phyloP scores from a whole-genome alignment of 1,139 yeast species.

The Candida pseudoviswanathii region DNA sequence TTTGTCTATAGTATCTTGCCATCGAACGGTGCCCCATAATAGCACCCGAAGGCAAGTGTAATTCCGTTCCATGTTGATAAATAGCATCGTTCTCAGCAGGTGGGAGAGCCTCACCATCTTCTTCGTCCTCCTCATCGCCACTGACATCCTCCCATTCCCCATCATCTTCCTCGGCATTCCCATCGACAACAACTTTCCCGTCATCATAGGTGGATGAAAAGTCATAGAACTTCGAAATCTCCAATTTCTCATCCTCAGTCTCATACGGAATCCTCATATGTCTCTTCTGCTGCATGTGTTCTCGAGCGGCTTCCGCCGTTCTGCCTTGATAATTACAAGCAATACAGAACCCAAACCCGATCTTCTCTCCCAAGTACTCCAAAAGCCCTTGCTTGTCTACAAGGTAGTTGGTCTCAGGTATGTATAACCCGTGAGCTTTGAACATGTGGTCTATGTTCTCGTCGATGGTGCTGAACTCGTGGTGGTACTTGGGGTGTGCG shows the following conservation, averaged over 20 bases:
- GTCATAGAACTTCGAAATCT: slow-evolving; percentile 83
- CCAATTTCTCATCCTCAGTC: slow-evolving; percentile 74
- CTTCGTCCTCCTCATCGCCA: slow-evolving; percentile 32
- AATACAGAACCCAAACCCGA: slow-evolving; percentile 85
- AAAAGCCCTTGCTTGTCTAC: slow-evolving; percentile 72
- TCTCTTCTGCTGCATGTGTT: slow-evolving; percentile 82
- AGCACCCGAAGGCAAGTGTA: slow-evolving; percentile 83
- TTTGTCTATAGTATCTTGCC: slow-evolving; percentile 81
- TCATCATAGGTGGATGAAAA: slow-evolving; percentile 65
- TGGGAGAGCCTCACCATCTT: slow-evolving; percentile 47
- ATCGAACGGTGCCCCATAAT: slow-evolving; percentile 89
- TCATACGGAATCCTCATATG: slow-evolving; percentile 93
- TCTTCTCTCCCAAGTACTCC: slow-evolving; percentile 74
- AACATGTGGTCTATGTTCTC: slow-evolving; percentile 78
- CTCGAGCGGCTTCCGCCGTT: slow-evolving; percentile 82
- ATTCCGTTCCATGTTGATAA: slow-evolving; percentile 67
- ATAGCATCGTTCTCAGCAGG: slow-evolving; percentile 31
- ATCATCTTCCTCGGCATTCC: slow-evolving; percentile 11
- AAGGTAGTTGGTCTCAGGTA: slow-evolving; percentile 79
- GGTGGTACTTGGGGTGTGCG: slow-evolving; percentile 55
- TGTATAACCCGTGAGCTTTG: slow-evolving; percentile 74
- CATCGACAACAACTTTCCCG: slow-evolving; percentile 17
- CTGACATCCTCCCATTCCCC: slow-evolving; percentile 20
- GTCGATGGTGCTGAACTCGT: slow-evolving; percentile 46
- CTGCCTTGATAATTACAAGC: slow-evolving; percentile 84